A percentile compares a stretch with the other conserved stretches of the same genome.
Conservation (phyloP, 768 basidiomycete genomes). For the Plicaturopsis crispa region DNA sequence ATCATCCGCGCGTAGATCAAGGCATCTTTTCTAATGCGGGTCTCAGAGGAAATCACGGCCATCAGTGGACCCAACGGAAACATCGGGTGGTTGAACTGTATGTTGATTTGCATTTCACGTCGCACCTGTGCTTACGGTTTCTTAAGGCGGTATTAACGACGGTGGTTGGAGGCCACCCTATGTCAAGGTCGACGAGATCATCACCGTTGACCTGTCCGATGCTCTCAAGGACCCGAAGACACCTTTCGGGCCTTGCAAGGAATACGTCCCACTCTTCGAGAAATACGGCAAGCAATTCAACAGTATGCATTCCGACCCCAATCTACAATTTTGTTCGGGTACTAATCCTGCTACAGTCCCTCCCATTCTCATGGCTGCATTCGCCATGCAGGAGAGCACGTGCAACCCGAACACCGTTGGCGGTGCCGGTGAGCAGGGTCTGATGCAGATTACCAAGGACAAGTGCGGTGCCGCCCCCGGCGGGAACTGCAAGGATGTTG, state of each 20-base stretch:
- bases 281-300: conserved; percentile 41
- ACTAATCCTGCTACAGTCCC: too few relatives aligned
- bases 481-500: conserved; percentile 33
- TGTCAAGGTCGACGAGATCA: conserved; percentile 44
- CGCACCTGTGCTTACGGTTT: conserved; percentile 44
- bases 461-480: conserved; percentile 59
- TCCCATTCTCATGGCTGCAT: conserved; percentile 72
- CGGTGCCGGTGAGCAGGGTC: conserved; percentile 74
- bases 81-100: conserved; percentile 6
- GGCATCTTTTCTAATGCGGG: conserved; percentile 1
- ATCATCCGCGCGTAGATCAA: neutral
- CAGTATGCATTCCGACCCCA: conserved; percentile 1
- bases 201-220: conserved; percentile 34
- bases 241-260: conserved; percentile 54
- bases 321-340: neutral
- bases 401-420: conserved; percentile 66
- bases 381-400: conserved; percentile 83
- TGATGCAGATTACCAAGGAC: conserved; percentile 80
- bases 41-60: conserved; percentile 37
- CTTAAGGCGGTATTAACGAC: conserved; percentile 63
- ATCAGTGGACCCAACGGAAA: conserved; percentile 62
- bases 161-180: conserved; percentile 69
- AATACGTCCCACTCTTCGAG: conserved; percentile 48
- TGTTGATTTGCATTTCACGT: neutral
- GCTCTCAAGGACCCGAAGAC: conserved; percentile 41